Conservation (phyloP, 1,139 yeast genomes). For the Meyerozyma sp. region DNA sequence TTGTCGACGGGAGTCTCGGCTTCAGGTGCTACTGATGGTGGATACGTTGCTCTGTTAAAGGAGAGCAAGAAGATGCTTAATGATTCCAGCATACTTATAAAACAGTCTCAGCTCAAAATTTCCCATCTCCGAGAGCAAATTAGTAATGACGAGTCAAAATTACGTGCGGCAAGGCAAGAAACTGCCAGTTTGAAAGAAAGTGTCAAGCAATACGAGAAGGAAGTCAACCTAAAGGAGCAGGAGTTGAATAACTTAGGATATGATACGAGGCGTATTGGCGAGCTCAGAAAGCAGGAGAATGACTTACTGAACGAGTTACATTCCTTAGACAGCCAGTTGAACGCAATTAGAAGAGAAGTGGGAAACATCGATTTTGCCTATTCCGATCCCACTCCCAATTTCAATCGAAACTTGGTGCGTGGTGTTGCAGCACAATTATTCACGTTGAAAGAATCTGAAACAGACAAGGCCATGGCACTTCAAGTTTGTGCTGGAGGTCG, state of each 20-base stretch:
- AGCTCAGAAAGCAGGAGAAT: slow-evolving; percentile 41
- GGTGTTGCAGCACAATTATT: slow-evolving; percentile 92
- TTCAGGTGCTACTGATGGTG: slow-evolving; percentile 72
- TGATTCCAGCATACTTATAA: slow-evolving; percentile 50
- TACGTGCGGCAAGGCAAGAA: slow-evolving; percentile 52
- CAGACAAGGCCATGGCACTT: slow-evolving; percentile 70
- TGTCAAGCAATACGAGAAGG: slow-evolving; percentile 37
- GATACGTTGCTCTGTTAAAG: slow-evolving; percentile 70
- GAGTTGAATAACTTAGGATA: slow-evolving; percentile 54
- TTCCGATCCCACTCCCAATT: slow-evolving; percentile 56
- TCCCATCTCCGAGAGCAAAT: slow-evolving; percentile 54
- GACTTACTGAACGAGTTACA: slow-evolving; percentile 25
- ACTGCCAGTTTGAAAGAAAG: slow-evolving; percentile 37
- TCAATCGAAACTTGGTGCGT: slow-evolving; percentile 60
- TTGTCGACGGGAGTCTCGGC: slow-evolving; percentile 89
- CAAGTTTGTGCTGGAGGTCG: slow-evolving; percentile 95
- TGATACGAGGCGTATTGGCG: slow-evolving; percentile 43
- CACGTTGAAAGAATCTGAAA: slow-evolving; percentile 51
- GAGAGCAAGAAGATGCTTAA: slow-evolving; percentile 57
- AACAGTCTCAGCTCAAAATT: slow-evolving; percentile 57
- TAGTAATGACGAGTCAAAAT: slow-evolving; percentile 45
- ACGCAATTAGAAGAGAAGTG: slow-evolving; percentile 56
- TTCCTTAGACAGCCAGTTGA: slow-evolving; percentile 45
- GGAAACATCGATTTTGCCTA: slow-evolving; percentile 77
- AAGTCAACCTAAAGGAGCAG: slow-evolving; percentile 34